phyloP scores from a whole-genome alignment of 2,329 filamentous ascomycete genomes.

The Colletotrichum cuscutae region DNA sequence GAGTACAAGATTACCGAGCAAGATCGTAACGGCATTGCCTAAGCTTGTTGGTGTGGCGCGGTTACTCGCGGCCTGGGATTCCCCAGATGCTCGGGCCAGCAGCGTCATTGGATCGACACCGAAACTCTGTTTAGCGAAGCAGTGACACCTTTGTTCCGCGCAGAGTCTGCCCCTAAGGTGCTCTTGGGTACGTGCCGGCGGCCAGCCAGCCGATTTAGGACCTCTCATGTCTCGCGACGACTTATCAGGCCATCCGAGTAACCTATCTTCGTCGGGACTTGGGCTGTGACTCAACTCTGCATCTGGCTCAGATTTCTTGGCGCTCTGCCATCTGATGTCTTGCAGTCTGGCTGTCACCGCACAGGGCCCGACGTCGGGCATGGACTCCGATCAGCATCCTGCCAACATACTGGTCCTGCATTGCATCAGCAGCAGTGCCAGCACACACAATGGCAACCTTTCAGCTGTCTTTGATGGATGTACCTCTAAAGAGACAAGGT shows the following conservation, averaged over 20 bases:
- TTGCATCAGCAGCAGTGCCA: slow-evolving; percentile 1
- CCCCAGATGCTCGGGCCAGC: background rate
- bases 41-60: background rate
- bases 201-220: background rate
- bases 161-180: background rate
- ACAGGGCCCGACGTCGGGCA: background rate
- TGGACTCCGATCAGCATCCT: background rate
- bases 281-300: background rate
- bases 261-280: background rate
- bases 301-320: background rate
- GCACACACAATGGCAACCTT: background rate
- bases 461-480: background rate
- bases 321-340: background rate
- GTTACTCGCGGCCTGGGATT: background rate
- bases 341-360: background rate
- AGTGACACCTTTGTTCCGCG: background rate
- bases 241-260: background rate
- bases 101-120: background rate
- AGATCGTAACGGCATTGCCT: background rate
- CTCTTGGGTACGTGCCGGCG: background rate
- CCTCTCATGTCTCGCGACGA: background rate
- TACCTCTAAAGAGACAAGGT: background rate
- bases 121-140: background rate
- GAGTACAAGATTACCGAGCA: background rate
- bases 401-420: background rate